Evolutionary conservation across 495 filamentous ascomycete species (phyloP).

Genomic region (Penicillium verhagenii): DNA sequence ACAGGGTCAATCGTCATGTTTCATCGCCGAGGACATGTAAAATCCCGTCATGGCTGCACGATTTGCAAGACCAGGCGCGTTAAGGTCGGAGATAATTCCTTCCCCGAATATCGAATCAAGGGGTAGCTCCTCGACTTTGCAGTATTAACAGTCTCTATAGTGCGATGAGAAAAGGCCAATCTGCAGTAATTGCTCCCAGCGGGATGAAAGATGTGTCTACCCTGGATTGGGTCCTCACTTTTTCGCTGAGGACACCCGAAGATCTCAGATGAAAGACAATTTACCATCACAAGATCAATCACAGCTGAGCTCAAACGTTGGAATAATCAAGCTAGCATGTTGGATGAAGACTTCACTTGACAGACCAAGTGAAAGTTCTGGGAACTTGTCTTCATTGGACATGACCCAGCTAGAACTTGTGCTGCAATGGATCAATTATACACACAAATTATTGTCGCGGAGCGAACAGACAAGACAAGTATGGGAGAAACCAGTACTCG

Average conservation of each 20-base stretch:
- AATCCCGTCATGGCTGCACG: slow-evolving; percentile 27
- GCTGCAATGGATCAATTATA: slow-evolving; percentile 25
- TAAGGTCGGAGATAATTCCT: slow-evolving; percentile 18
- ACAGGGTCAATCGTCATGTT: neutral
- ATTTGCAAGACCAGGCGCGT: slow-evolving; percentile 27
- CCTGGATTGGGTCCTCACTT: slow-evolving; percentile 12
- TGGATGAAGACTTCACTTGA: neutral
- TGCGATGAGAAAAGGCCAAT: slow-evolving; percentile 26
- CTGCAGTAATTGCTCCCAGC: slow-evolving; percentile 19
- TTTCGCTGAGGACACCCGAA: slow-evolving; percentile 9
- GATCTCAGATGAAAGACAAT: neutral
- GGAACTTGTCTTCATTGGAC: slow-evolving; percentile 6
- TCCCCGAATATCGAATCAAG: neutral
- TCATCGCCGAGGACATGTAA: neutral
- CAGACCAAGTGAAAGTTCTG: neutral
- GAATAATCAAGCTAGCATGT: neutral
- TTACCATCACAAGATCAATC: neutral
- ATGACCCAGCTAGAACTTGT: slow-evolving; percentile 22
- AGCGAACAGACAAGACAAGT: slow-evolving; percentile 19
- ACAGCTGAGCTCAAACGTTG: neutral
- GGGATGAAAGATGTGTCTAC: slow-evolving; percentile 24
- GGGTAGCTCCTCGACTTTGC: neutral
- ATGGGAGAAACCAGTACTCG: slow-evolving; percentile 33
- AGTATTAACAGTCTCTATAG: neutral
- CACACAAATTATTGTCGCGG: slow-evolving; percentile 19